A percentile compares a stretch with the other conserved stretches of the same genome.
Evolutionary conservation across 306 rosid species (phyloP).

Genomic region (Dicorynia guianensis): DNA sequence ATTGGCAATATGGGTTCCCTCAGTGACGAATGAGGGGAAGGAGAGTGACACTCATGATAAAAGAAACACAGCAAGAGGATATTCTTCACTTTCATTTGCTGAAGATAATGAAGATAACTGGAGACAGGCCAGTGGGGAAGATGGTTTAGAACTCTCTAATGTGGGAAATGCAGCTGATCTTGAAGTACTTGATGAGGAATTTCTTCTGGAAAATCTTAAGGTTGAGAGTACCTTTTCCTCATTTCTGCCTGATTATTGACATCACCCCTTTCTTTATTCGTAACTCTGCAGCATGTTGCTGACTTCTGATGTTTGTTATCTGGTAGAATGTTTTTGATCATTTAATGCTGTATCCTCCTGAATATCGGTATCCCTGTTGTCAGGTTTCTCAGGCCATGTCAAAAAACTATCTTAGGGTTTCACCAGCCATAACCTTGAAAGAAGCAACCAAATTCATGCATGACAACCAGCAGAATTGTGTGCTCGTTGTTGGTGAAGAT

Average conservation of each 20-base stretch:
- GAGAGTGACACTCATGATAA: conserved; percentile 71
- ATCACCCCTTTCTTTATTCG: conserved; percentile 21
- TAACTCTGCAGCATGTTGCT: conserved; percentile 16
- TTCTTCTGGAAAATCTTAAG: conserved; percentile 80
- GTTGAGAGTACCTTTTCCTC: conserved; percentile 44
- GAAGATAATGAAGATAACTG: conserved; percentile 57
- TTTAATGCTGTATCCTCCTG: conserved; percentile 12
- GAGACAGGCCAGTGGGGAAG: conserved; percentile 53
- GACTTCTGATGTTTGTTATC: conserved; percentile 9
- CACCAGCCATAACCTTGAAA: conserved; percentile 54
- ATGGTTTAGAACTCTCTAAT: conserved; percentile 69
- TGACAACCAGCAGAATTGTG: conserved; percentile 75
- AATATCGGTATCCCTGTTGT: conserved; percentile 33
- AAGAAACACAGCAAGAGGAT: conserved; percentile 64
- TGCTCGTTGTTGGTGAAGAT: conserved; percentile 73
- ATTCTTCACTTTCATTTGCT: conserved; percentile 64
- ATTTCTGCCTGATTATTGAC: conserved; percentile 26
- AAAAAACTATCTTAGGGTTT: conserved; percentile 68
- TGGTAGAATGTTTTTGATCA: neutral
- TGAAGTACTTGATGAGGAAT: conserved; percentile 67
- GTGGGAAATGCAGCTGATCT: conserved; percentile 54
- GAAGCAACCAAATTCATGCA: conserved; percentile 78
- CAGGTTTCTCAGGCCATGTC: conserved; percentile 93
- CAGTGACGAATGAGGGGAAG: conserved; percentile 79
- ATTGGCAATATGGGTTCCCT: conserved; percentile 99